Evolutionary conservation across 768 basidiomycete species (phyloP).

Genomic region (Trametes cingulata): DNA sequence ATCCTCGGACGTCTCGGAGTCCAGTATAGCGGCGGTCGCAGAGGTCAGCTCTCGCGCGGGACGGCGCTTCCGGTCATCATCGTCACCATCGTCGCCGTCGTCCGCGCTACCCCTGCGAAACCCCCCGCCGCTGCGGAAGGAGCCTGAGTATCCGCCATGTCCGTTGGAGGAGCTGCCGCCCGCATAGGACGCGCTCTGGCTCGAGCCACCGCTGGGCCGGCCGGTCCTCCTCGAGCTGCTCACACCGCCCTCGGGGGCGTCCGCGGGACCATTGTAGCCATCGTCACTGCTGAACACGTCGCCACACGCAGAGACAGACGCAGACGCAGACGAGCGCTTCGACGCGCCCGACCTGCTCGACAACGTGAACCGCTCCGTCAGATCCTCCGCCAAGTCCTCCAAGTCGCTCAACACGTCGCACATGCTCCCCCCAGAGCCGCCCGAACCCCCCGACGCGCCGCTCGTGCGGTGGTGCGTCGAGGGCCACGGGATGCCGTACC

Average conservation of each 20-base stretch:
- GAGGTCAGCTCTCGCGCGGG: conserved; percentile 31
- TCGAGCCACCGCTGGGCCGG: conserved; percentile 13
- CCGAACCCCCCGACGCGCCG: conserved; percentile 5
- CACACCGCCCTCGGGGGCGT: conserved; percentile 8
- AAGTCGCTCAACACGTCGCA: conserved; percentile 19
- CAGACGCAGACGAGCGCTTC: neutral
- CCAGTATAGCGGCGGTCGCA: conserved; percentile 2
- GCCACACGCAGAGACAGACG: neutral
- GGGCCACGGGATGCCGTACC: conserved; percentile 26
- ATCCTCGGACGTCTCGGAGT: conserved; percentile 20
- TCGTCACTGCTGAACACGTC: conserved; percentile 11
- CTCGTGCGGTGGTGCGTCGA: conserved; percentile 14
- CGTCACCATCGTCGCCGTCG: conserved; percentile 42
- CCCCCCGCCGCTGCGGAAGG: conserved; percentile 30
- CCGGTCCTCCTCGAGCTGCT: conserved; percentile 2
- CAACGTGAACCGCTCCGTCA: conserved; percentile 18
- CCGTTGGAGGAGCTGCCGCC: conserved; percentile 15
- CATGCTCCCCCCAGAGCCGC: conserved; percentile 2
- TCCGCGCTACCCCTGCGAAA: conserved; percentile 24
- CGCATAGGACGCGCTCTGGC: neutral
- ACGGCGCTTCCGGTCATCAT: conserved; percentile 34
- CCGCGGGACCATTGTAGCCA: neutral
- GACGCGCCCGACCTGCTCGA: neutral
- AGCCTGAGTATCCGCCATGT: conserved; percentile 13
- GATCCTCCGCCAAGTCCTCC: conserved; percentile 18